phyloP scores from a whole-genome alignment of 2,329 filamentous ascomycete genomes.

The Corinectria fuckeliana region DNA sequence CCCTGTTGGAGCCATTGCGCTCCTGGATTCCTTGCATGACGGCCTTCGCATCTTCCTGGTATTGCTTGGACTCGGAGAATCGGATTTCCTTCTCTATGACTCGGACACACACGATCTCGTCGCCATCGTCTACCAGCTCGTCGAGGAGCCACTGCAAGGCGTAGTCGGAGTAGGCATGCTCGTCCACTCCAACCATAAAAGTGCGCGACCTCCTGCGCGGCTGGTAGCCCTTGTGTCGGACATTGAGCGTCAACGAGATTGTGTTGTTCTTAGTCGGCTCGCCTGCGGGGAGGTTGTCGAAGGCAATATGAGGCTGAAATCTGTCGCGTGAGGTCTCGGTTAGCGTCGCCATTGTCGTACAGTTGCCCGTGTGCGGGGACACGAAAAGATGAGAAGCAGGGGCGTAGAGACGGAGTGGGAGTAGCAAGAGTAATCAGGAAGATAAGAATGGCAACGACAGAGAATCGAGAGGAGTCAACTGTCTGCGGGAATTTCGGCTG shows the following conservation, averaged over 20 bases:
- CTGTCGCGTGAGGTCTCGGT: constrained; percentile 53
- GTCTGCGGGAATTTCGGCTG: constrained; percentile 38
- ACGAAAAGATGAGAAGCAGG: constrained; percentile 9
- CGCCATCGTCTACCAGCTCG: constrained; percentile 90
- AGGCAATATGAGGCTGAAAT: constrained; percentile 65
- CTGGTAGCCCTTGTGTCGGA: constrained; percentile 86
- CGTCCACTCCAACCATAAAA: constrained; percentile 89
- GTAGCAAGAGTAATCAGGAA: not conserved
- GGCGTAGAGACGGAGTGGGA: constrained; percentile 1
- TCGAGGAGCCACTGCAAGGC: constrained; percentile 92
- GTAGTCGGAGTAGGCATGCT: constrained; percentile 90
- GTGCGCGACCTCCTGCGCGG: constrained; percentile 81
- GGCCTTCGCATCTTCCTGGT: constrained; percentile 76
- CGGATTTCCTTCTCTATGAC: constrained; percentile 86
- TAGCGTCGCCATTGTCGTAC: constrained; percentile 51
- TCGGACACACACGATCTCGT: constrained; percentile 89
- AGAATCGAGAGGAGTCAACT: constrained; percentile 18
- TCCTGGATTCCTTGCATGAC: constrained; percentile 78
- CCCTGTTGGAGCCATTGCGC: constrained; percentile 80
- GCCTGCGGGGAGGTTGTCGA: constrained; percentile 65
- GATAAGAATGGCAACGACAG: constrained; percentile 20
- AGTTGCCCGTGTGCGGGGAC: constrained; percentile 20
- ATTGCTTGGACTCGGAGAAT: constrained; percentile 67
- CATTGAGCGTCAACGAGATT: constrained; percentile 79
- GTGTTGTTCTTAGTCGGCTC: constrained; percentile 66